Conservation (phyloP, 768 basidiomycete species). For the Hericium coralloides region DNA sequence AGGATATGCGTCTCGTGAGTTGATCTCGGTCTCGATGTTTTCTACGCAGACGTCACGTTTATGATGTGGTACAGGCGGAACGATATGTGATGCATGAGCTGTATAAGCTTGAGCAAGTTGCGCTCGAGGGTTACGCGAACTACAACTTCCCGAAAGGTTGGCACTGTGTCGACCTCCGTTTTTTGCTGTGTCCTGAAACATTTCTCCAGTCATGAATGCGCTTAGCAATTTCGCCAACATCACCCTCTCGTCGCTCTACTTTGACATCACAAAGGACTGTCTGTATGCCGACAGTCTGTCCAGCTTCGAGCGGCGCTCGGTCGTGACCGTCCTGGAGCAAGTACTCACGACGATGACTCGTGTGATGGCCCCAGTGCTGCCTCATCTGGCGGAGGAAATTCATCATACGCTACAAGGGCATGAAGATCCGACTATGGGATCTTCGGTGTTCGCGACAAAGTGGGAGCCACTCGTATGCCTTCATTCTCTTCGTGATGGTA, state of each 20-base stretch:
- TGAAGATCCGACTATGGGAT: conserved; percentile 16
- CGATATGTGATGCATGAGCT: conserved; percentile 83
- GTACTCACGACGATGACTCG: conserved; percentile 62
- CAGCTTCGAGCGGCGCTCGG: conserved; percentile 47
- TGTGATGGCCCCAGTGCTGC: conserved; percentile 77
- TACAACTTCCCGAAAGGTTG: conserved; percentile 82
- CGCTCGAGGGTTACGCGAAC: conserved; percentile 56
- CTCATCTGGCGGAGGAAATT: conserved; percentile 88
- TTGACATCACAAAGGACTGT: conserved; percentile 85
- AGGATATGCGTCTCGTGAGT: conserved; percentile 28
- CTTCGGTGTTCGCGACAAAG: conserved; percentile 60
- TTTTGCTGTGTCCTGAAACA: background rate
- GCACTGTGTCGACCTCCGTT: conserved; percentile 1
- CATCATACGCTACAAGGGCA: conserved; percentile 27
- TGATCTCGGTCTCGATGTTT: no score
- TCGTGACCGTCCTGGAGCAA: conserved; percentile 64
- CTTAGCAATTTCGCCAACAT: conserved; percentile 73
- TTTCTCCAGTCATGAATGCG: conserved; percentile 52
- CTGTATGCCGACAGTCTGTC: conserved; percentile 62
- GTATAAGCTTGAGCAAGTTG: conserved; percentile 57
- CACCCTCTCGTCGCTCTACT: conserved; percentile 84
- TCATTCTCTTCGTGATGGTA: background rate
- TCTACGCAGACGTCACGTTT: no score
- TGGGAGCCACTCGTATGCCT: conserved; percentile 63
- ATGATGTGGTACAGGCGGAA: conserved; percentile 49